Evolutionary conservation across 371 early-diverging fungal species (phyloP), one percentile per base, ranked within the genome.

Genomic region (Nematocida ironsii): DNA sequence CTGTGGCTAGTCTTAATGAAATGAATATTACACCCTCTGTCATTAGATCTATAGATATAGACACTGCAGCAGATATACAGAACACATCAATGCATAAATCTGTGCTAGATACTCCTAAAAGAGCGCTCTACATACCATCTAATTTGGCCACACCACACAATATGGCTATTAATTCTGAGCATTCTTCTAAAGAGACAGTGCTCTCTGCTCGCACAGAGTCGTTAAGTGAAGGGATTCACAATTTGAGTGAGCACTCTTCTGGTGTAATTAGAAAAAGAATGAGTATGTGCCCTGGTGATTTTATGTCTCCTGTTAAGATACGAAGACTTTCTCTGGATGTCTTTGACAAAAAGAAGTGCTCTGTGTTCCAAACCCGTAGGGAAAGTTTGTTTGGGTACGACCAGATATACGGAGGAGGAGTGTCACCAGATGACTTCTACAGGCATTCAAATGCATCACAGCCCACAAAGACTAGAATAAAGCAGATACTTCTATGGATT

Each of bases 401-500:
- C 56, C 69, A 78, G 42, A 55, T 78, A 42, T 58, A 56, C 62
- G 58, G 52, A 11, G 80, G 80, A 70, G n/a, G 27, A 0, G 57
- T 78, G 1, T 47, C 47, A 13, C 80, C 80, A 25, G 47, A 33
- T 18, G 69, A 78, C 69, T 78, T 78, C 72, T 57, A 78, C 42
- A 68, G 67, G 6, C 80, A 78, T 71, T 78, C 70, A 44, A 78
- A 78, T 40, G 40, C 16, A 4, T 60, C 66, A 9, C 71, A 60
- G 70, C 54, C 42, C 4, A 20, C 69, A 20, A 60, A 45, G 27
- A 48, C 80, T 4, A 27, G 80, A 44, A 70, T 58, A 5, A 78
- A 78, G 62, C 80, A 78, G 71, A 42, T 78, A 16, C 80, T 78
- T 78, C 23, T 70, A 5, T 78, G 80, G 80, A 50, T 60, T 27